Evolutionary conservation across 352 stramenopile species (phyloP), one percentile per base, ranked within the genome.

Genomic region (Pythium diclinum): DNA sequence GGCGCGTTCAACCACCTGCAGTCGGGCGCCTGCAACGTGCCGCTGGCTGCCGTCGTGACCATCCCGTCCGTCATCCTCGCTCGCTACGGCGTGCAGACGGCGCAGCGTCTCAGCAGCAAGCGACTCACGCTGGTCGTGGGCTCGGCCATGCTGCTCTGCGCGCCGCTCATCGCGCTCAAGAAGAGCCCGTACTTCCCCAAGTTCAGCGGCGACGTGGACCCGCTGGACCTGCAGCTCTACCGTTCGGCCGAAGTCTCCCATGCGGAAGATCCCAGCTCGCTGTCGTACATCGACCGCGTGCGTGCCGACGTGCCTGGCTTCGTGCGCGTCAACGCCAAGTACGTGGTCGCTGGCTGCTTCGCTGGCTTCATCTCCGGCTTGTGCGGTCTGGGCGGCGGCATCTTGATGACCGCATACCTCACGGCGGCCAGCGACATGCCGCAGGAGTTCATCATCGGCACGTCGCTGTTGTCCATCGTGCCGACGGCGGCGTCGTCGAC

Each of bases 321-420:
- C 46, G 71, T 73, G 5, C 34, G 63, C 13, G 80, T 74, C 36
- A 95, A 95, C 54, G 59, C 66, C 58, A 93, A 95, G 80, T 95
- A 95, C 66, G 69, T 90, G 46, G 47, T 83, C 8, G 86, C 86
- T 0, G 86, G 86, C 19, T 84, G 80, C 33, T 75, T 85, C 17
- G 81, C 86, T 8, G 86, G 86, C 30, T 95, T 92, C 71, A 88
- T 95, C 71, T 95, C 86, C 19, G 86, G 86, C 1, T 71, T 95
- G 8, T 95, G 86, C 44, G 86, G 86, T 33, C 73, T 93, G 34
- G 86, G 86, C 68, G 86, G 86, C 58, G 86, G 86, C 19, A 91
- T 95, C 61, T 76, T 95, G 59, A 95, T 95, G 68, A 95, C 86
- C 16, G 82, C 86, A 3, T 95, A 95, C 67, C 71, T 95, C 54